Evolutionary conservation across 2,329 filamentous ascomycete genomes (phyloP).

Genomic region (Penicillium decumbens): DNA sequence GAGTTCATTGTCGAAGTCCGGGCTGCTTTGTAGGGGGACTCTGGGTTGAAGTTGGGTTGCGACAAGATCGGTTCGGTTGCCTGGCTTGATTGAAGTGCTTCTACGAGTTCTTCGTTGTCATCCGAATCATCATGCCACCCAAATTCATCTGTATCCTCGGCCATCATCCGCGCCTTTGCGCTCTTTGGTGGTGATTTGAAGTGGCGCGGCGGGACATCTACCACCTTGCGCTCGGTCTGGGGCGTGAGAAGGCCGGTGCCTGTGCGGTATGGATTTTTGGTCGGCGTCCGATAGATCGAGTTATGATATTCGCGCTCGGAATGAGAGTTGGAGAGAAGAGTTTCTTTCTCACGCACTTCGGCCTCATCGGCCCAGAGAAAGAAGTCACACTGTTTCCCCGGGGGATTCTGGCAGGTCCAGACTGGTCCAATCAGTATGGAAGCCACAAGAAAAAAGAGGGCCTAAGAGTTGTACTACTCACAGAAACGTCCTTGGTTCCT

Average conservation of each 20-base stretch:
- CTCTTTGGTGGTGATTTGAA: constrained; percentile 22
- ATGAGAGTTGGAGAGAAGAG: constrained; percentile 48
- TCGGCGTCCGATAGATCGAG: constrained; percentile 19
- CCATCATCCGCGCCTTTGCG: constrained; percentile 30
- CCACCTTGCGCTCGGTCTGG: constrained; percentile 26
- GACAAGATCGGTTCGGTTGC: constrained; percentile 13
- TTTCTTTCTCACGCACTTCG: constrained; percentile 48
- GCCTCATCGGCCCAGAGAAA: constrained; percentile 61
- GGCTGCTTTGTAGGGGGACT: constrained; percentile 36
- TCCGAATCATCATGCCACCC: constrained; percentile 38
- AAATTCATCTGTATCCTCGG: constrained; percentile 35
- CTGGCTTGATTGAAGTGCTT: constrained; percentile 10
- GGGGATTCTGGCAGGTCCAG: constrained; percentile 54
- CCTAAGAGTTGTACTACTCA: constrained; percentile 21
- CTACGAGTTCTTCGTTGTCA: constrained; percentile 26
- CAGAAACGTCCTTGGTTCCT: constrained; percentile 55
- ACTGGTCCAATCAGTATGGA: constrained; percentile 31
- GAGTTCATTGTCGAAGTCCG: constrained; percentile 31
- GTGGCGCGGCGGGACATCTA: constrained; percentile 12
- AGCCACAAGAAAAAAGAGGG: background rate
- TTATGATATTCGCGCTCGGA: constrained; percentile 38
- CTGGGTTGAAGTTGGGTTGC: constrained; percentile 31
- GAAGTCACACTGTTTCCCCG: constrained; percentile 51
- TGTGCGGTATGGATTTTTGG: background rate
- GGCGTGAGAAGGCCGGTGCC: constrained; percentile 33